A percentile compares a stretch with the other conserved stretches of the same genome.
These are phyloP conservation scores for Thalassiosira mediterranea DNA, from an alignment of 352 stramenopile species.

Conservation along the genomic window DNA sequence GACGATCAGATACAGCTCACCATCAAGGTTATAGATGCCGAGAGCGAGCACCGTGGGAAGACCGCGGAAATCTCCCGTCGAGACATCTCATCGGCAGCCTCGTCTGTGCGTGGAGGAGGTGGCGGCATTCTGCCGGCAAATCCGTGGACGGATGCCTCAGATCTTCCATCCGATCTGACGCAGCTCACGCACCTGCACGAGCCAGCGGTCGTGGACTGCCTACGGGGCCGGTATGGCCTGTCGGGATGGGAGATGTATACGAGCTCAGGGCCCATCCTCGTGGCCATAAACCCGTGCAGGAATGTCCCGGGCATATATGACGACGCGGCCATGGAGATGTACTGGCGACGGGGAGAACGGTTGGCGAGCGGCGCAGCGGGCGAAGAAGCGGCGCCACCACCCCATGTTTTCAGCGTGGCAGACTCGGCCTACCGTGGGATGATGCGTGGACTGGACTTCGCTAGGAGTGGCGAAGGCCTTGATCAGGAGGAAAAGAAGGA, in stretches of 20 bases:
- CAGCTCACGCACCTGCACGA: constrained; percentile 93
- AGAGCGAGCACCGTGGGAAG: constrained; percentile 20
- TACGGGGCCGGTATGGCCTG: constrained; percentile 64
- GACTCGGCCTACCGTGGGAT: constrained; percentile 82
- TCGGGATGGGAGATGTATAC: constrained; percentile 83
- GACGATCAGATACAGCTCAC: constrained; percentile 7
- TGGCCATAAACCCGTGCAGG: constrained; percentile 86
- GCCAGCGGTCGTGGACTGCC: constrained; percentile 91
- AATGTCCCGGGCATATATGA: constrained; percentile 76
- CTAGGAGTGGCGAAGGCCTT: not conserved
- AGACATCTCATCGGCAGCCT: constrained; percentile 12
- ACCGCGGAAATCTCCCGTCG: constrained; percentile 19
- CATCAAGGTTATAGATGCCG: constrained; percentile 24
- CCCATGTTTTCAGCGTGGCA: constrained; percentile 84
- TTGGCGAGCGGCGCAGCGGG: constrained; percentile 7
- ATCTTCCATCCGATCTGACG: constrained; percentile 87
- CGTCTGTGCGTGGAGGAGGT: not conserved
- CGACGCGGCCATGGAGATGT: constrained; percentile 68
- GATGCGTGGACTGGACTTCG: constrained; percentile 62
- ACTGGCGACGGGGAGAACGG: constrained; percentile 64
- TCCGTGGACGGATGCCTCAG: not conserved
- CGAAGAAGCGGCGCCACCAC: constrained; percentile 40
- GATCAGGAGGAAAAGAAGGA: constrained; percentile 18
- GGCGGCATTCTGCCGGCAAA: constrained; percentile 36
- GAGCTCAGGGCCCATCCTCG: constrained; percentile 83